These are phyloP conservation scores for Neurospora cerealis DNA, from an alignment of 495 filamentous ascomycete genomes.

Conservation along the genomic window DNA sequence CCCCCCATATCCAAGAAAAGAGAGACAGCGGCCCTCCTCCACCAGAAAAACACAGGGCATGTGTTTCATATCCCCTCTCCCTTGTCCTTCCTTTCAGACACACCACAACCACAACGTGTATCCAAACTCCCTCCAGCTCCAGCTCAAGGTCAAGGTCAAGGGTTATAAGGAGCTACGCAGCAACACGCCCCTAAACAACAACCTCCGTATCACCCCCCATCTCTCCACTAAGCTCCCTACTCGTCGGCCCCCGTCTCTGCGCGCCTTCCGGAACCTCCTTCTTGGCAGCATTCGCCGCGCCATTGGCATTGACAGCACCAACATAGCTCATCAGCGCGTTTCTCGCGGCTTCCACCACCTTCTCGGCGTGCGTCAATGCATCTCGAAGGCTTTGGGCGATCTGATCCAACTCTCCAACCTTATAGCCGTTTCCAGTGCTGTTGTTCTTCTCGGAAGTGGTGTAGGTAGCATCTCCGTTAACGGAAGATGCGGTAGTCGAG, in stretches of 20 bases:
- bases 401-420: constrained; percentile 2
- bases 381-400: constrained; percentile 22
- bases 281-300: background rate
- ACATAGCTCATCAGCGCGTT: constrained; percentile 26
- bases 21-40: background rate
- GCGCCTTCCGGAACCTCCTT: constrained; percentile 8
- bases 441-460: too few species aligned
- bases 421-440: too few species aligned
- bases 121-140: too few species aligned
- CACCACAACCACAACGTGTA: too few species aligned
- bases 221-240: constrained; percentile 41
- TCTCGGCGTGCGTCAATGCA: constrained; percentile 28
- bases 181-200: background rate
- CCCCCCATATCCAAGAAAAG: background rate
- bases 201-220: constrained; percentile 42
- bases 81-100: background rate
- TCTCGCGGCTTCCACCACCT: constrained; percentile 27
- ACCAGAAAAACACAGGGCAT: background rate
- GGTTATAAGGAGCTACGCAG: too few species aligned
- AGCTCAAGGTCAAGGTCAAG: too few species aligned
- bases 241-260: constrained; percentile 32
- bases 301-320: background rate
- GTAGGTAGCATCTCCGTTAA: background rate
- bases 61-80: background rate
- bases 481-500: background rate